These are phyloP conservation scores for Colletotrichum liaoningense DNA, from an alignment of 2,329 filamentous ascomycete genomes.

Conservation along the genomic window DNA sequence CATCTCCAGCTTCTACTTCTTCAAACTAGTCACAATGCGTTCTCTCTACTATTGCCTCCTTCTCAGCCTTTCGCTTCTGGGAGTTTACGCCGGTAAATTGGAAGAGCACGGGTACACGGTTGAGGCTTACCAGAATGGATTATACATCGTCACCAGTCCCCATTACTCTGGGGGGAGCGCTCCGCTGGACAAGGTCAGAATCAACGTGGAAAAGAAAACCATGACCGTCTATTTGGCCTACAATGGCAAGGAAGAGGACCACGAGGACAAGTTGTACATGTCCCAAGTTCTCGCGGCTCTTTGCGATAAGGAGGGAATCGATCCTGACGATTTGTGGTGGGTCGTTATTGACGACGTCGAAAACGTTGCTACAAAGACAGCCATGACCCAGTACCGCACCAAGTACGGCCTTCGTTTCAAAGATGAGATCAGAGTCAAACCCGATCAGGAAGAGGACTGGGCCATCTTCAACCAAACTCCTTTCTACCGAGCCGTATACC, in stretches of 20 bases:
- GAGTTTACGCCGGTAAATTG: background rate
- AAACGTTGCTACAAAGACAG: background rate
- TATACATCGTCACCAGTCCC: background rate
- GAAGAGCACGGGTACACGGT: background rate
- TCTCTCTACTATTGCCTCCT: constrained; percentile 56
- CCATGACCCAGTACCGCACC: background rate
- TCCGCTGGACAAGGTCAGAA: background rate
- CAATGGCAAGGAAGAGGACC: background rate
- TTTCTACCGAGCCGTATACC: background rate
- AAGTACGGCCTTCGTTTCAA: background rate
- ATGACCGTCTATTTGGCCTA: background rate
- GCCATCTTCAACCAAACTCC: background rate
- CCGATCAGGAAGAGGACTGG: background rate
- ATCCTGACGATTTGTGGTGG: background rate
- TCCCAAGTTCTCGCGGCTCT: background rate
- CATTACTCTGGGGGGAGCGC: background rate
- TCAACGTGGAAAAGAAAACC: background rate
- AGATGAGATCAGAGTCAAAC: background rate
- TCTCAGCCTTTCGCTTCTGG: background rate
- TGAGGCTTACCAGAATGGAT: background rate
- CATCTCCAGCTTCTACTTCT: no score
- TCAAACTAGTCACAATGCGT: no score
- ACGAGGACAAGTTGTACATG: background rate
- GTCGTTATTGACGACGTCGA: background rate
- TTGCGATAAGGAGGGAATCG: background rate